Conservation (phyloP, 768 basidiomycete genomes). For the Plicaturopsis crispa region DNA sequence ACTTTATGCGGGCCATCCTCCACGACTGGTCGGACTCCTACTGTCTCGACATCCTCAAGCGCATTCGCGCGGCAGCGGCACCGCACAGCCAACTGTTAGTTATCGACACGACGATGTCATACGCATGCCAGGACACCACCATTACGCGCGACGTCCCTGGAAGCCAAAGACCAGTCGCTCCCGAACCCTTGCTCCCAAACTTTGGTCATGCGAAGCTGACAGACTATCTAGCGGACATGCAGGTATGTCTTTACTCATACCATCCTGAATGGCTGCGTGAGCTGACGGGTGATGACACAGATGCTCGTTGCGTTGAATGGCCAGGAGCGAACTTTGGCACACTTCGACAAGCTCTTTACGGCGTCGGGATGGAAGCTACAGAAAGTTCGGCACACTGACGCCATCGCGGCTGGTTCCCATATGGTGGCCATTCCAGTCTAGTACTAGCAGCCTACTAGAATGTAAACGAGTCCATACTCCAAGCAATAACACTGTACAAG, state of each 20-base stretch:
- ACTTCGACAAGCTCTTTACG: neutral
- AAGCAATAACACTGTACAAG: too few relatives aligned
- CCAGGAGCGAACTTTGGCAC: neutral
- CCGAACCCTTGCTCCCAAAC: slow-evolving; percentile 14
- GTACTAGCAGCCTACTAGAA: too few relatives aligned
- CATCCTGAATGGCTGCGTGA: too few relatives aligned
- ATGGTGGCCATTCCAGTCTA: too few relatives aligned
- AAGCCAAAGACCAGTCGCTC: slow-evolving; percentile 2
- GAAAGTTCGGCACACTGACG: too few relatives aligned
- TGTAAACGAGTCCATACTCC: too few relatives aligned
- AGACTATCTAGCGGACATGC: neutral
- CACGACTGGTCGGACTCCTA: slow-evolving; percentile 24
- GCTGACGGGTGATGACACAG: too few relatives aligned
- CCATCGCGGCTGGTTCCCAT: too few relatives aligned
- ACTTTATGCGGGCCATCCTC: slow-evolving; percentile 19
- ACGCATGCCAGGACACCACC: slow-evolving; percentile 11
- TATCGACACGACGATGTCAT: slow-evolving; percentile 12
- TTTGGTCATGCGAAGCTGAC: slow-evolving; percentile 7
- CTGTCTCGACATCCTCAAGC: slow-evolving; percentile 14
- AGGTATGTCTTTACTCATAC: neutral
- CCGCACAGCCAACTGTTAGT: slow-evolving; percentile 18
- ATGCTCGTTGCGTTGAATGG: neutral
- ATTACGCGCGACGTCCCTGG: slow-evolving; percentile 1
- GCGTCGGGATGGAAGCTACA: neutral
- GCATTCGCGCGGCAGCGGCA: slow-evolving; percentile 18